Evolutionary conservation across 2,329 filamentous ascomycete genomes (phyloP).

Genomic region (Pseudophaeomoniella oleicola): DNA sequence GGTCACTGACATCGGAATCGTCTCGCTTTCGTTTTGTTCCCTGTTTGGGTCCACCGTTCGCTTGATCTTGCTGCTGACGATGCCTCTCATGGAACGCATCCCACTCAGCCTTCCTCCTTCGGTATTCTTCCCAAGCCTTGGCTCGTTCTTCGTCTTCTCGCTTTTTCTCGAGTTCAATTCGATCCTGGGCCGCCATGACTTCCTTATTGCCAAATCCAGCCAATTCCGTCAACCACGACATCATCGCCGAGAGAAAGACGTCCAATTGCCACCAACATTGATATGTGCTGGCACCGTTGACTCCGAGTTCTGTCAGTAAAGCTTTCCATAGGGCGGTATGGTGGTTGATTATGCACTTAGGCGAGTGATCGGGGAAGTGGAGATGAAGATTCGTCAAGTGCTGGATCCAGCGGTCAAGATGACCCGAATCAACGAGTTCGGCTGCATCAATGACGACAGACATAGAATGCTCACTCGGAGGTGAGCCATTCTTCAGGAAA

Average conservation of each 20-base stretch:
- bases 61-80: background rate
- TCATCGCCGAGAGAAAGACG: slow-evolving; percentile 12
- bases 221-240: slow-evolving; percentile 13
- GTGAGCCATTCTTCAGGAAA: slow-evolving; percentile 16
- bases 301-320: slow-evolving; percentile 27
- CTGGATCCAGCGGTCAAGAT: slow-evolving; percentile 26
- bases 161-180: slow-evolving; percentile 9
- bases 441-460: background rate
- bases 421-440: background rate
- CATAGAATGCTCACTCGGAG: slow-evolving; percentile 1
- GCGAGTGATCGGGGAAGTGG: slow-evolving; percentile 24
- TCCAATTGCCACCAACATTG: slow-evolving; percentile 28
- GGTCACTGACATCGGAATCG: slow-evolving; percentile 4
- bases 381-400: slow-evolving; percentile 26
- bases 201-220: slow-evolving; percentile 10
- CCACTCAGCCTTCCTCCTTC: slow-evolving; percentile 4
- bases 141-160: slow-evolving; percentile 1
- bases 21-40: slow-evolving; percentile 8
- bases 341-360: slow-evolving; percentile 29
- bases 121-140: background rate
- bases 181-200: slow-evolving; percentile 9
- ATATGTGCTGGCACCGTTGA: slow-evolving; percentile 29
- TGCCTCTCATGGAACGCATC: background rate
- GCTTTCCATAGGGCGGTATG: slow-evolving; percentile 28
- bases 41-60: slow-evolving; percentile 1